A percentile compares a stretch with the other conserved stretches of the same genome.
Evolutionary conservation across 2,329 filamentous ascomycete species (phyloP).

Genomic region (Aspergillus terreus): DNA sequence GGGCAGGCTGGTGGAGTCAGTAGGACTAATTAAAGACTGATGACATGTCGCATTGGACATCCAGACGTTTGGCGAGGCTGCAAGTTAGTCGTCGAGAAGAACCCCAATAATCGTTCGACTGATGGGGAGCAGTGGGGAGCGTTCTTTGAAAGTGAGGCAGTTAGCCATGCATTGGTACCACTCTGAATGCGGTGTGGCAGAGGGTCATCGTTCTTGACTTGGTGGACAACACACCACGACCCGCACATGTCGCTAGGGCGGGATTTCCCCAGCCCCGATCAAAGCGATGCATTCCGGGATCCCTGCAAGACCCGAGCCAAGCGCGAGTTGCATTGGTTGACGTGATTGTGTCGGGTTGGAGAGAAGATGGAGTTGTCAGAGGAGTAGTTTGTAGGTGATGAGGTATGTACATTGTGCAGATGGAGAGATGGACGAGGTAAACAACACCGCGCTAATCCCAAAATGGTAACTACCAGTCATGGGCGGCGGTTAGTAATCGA

Average conservation of each 20-base stretch:
- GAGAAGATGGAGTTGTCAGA: too few species aligned
- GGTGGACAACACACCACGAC: conserved; percentile 17
- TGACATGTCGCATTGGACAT: conserved; percentile 22
- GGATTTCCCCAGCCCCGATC: conserved; percentile 2
- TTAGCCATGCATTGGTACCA: conserved; percentile 20
- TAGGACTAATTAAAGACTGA: conserved; percentile 17
- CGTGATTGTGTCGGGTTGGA: too few species aligned
- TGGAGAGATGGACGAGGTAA: background rate
- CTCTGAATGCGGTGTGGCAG: conserved; percentile 15
- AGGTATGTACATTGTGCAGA: background rate
- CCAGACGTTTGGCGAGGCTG: conserved; percentile 17
- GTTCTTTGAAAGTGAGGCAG: conserved; percentile 19
- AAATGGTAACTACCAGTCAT: background rate
- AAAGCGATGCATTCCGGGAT: conserved; percentile 5
- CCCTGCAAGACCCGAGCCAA: conserved; percentile 4
- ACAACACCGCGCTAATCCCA: background rate
- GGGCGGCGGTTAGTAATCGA: background rate
- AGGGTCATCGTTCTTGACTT: conserved; percentile 11
- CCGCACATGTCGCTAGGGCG: conserved; percentile 6
- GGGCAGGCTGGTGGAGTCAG: conserved; percentile 16
- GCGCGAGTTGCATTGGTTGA: background rate
- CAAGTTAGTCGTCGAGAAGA: conserved; percentile 11
- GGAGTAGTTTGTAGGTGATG: too few species aligned
- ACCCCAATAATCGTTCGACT: conserved; percentile 16
- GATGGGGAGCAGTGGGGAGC: conserved; percentile 18